A percentile compares a stretch with the other conserved stretches of the same genome.
phyloP scores from a whole-genome alignment of 1,284 basidiomycete species.

The Pulveroboletus sp. region DNA sequence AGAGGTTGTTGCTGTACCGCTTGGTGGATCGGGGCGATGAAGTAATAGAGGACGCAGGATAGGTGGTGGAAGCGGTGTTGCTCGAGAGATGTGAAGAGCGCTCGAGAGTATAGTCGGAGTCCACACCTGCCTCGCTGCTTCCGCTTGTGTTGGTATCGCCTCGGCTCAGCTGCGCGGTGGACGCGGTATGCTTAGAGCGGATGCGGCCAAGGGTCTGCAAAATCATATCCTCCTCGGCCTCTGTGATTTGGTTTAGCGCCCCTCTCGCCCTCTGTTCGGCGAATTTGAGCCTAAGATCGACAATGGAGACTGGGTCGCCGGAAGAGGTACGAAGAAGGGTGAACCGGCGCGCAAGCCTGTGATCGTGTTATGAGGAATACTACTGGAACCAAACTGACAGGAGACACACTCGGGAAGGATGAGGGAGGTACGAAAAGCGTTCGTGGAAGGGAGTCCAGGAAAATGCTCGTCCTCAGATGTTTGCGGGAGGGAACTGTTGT shows the following conservation, averaged over 20 bases:
- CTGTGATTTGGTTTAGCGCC: conserved; percentile 63
- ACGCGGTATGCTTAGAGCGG: conserved; percentile 44
- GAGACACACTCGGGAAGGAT: conserved; percentile 76
- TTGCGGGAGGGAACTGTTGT: conserved; percentile 18
- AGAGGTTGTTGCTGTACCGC: conserved; percentile 81
- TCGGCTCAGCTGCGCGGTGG: conserved; percentile 32
- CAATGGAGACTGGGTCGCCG: conserved; percentile 62
- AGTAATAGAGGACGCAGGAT: conserved; percentile 45
- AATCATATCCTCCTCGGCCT: conserved; percentile 82
- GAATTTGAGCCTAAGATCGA: conserved; percentile 63
- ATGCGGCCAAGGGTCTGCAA: conserved; percentile 67
- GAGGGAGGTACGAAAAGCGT: conserved; percentile 79
- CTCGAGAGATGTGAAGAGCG: conserved; percentile 49
- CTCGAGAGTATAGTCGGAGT: conserved; percentile 41
- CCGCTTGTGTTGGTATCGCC: conserved; percentile 19
- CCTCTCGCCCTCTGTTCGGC: conserved; percentile 75
- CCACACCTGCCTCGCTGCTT: conserved; percentile 38
- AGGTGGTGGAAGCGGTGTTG: conserved; percentile 43
- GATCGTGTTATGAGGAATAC: conserved; percentile 22
- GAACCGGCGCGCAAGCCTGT: conserved; percentile 76
- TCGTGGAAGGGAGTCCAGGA: conserved; percentile 61
- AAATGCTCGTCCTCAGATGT: conserved; percentile 39
- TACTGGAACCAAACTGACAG: conserved; percentile 18
- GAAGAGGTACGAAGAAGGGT: conserved; percentile 69
- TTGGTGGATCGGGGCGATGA: conserved; percentile 55